A percentile compares a stretch with the other conserved stretches of the same genome.
These are phyloP conservation scores for Cytospora schulzeri DNA, from an alignment of 2,329 filamentous ascomycete genomes.

Conservation along the genomic window DNA sequence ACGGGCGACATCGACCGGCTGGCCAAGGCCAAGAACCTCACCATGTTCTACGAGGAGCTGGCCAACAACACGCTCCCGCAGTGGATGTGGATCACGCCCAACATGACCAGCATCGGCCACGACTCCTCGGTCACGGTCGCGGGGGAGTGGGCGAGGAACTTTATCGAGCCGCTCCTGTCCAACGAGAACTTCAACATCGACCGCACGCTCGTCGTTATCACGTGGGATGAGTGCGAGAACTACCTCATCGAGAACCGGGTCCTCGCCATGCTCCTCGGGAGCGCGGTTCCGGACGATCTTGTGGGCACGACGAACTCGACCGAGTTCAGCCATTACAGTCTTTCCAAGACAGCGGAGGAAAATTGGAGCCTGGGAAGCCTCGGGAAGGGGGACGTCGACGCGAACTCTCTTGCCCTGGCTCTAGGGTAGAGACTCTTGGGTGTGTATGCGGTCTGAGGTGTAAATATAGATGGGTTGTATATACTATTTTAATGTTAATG, in stretches of 20 bases:
- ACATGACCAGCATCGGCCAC: constrained; percentile 40
- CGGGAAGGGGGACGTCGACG: constrained; percentile 32
- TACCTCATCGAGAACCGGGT: constrained; percentile 32
- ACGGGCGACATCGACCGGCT: constrained; percentile 34
- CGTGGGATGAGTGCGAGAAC: constrained; percentile 36
- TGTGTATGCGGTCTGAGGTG: background rate
- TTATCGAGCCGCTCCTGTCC: constrained; percentile 34
- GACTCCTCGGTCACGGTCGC: constrained; percentile 35
- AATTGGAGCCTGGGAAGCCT: constrained; percentile 35
- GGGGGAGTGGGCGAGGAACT: constrained; percentile 34
- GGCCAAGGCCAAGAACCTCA: constrained; percentile 38
- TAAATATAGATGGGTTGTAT: too few relatives aligned
- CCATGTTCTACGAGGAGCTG: constrained; percentile 36
- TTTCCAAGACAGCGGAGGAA: constrained; percentile 35
- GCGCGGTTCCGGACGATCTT: constrained; percentile 30
- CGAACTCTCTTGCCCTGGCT: constrained; percentile 18
- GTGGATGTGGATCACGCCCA: constrained; percentile 48
- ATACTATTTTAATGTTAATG: too few relatives aligned
- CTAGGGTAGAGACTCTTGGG: background rate
- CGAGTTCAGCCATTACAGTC: constrained; percentile 34
- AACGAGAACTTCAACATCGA: constrained; percentile 40
- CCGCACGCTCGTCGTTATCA: constrained; percentile 36
- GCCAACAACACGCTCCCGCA: constrained; percentile 34
- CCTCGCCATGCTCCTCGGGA: constrained; percentile 33
- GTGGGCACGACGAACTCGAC: constrained; percentile 34